phyloP scores from a whole-genome alignment of 306 rosid genomes.

The Lathyrus aphaca region DNA sequence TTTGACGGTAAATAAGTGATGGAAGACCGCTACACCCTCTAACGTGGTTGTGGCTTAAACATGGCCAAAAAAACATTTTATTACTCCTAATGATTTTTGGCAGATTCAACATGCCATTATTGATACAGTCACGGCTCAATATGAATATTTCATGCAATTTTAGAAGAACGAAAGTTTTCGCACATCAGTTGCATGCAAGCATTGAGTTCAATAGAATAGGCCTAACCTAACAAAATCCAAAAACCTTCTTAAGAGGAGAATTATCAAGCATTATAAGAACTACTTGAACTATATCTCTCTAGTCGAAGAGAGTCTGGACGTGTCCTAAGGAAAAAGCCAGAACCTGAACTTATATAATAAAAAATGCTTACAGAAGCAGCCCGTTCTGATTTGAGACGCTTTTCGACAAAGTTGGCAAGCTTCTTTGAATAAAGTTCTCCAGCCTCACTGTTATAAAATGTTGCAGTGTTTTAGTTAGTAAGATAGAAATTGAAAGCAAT shows the following conservation, averaged over 20 bases:
- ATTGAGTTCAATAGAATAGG: background rate
- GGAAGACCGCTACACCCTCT: background rate
- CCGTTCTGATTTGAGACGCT: constrained; percentile 92
- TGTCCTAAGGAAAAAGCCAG: constrained; percentile 30
- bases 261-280: background rate
- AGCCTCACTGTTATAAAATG: constrained; percentile 63
- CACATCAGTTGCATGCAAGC: constrained; percentile 22
- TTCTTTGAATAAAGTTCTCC: constrained; percentile 87
- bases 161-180: constrained; percentile 17
- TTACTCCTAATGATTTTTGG: background rate
- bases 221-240: background rate
- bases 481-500: constrained; percentile 18
- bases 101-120: constrained; percentile 3
- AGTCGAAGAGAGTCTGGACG: background rate
- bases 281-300: constrained; percentile 10
- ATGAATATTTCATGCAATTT: constrained; percentile 25
- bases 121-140: background rate
- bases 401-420: constrained; percentile 85
- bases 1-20: background rate
- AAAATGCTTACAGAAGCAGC: constrained; percentile 92
- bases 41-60: no score
- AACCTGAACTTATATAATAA: constrained; percentile 33
- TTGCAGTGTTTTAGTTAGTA: constrained; percentile 32
- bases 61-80: no score
- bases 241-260: background rate